Base-by-base conservation (phyloP, 2,329 filamentous ascomycete genomes). In the Colletotrichum simmondsii region DNA sequence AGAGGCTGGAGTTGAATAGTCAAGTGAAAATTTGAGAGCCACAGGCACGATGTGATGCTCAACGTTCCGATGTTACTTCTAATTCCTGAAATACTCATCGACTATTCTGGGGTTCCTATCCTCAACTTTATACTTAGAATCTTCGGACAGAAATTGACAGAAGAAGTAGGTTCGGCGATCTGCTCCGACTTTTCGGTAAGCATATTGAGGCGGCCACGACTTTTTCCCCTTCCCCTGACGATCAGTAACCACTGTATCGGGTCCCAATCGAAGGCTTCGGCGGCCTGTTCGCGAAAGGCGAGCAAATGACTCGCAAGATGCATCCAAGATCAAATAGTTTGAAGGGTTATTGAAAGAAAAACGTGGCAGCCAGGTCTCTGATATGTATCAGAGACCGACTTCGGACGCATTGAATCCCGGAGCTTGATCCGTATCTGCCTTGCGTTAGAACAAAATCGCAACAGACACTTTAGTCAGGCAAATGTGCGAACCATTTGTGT, bases 361-460 rank as follows among this genome's bases (percentile, higher is more conserved):
- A 75, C 74, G 74, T 75, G 74, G 74, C 71, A 59, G 60, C 66
- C 67, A 69, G 60, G 65, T 61, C 30, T 54, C 62, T 65, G 49
- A 62, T 56, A 73, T 71, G 53, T 52, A 49, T 70, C 16, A 65
- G 8, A n/a, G 11, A 14, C 32, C 30, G 53, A 24, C 10, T 35
- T 46, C 30, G 59, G 42, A 35, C 11, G 19, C 32, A 4, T 30
- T 59, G 24, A 24, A 26, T 19, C 46, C 24, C 22, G 59, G 32
- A 22, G 24, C 46, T 3, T 5, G 37, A 26, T 26, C 35, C 54
- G 46, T 14, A 28, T 10, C 16, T 26, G 19, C 19, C 56, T 6
- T 4, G 26, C 12, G 12, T 28, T 22, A 2, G 7, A 10, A 19
- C 16, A 8, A 24, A 22, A 49, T 60, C 26, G 26, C 56, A 49